Conservation (phyloP, 805 yeast species). For the Metschnikowia cubensis region DNA sequence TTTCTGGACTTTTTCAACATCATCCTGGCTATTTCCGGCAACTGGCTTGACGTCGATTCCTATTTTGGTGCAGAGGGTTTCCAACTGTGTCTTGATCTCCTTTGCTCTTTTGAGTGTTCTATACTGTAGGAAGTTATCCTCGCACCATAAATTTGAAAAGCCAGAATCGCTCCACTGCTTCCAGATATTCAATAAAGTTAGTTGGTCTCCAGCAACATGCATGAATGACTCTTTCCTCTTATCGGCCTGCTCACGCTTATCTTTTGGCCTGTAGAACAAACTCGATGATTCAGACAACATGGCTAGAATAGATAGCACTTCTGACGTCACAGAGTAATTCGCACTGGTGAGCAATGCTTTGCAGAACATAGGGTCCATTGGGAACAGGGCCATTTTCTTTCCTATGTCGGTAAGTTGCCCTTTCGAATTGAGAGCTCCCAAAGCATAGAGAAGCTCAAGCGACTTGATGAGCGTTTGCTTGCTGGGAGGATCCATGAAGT, state of each 20-base stretch:
- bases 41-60: constrained; percentile 32
- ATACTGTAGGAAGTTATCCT: constrained; percentile 75
- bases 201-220: constrained; percentile 68
- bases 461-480: constrained; percentile 68
- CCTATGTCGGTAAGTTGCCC: constrained; percentile 81
- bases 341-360: constrained; percentile 67
- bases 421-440: constrained; percentile 79
- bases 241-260: constrained; percentile 62
- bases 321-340: constrained; percentile 57
- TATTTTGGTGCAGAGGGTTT: constrained; percentile 52
- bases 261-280: constrained; percentile 67
- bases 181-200: constrained; percentile 70
- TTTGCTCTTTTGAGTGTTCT: constrained; percentile 64
- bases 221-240: constrained; percentile 54
- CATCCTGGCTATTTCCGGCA: constrained; percentile 7
- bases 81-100: constrained; percentile 69
- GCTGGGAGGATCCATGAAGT: constrained; percentile 89
- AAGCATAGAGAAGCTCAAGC: constrained; percentile 72
- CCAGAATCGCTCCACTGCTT: constrained; percentile 70
- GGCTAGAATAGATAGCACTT: constrained; percentile 69
- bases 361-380: constrained; percentile 86
- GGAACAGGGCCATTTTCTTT: constrained; percentile 83
- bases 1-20: constrained; percentile 41
- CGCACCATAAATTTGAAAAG: constrained; percentile 76
- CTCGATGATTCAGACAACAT: constrained; percentile 80